Evolutionary conservation across 2,329 filamentous ascomycete genomes (phyloP).

Genomic region (Tricladium varicosporioides): DNA sequence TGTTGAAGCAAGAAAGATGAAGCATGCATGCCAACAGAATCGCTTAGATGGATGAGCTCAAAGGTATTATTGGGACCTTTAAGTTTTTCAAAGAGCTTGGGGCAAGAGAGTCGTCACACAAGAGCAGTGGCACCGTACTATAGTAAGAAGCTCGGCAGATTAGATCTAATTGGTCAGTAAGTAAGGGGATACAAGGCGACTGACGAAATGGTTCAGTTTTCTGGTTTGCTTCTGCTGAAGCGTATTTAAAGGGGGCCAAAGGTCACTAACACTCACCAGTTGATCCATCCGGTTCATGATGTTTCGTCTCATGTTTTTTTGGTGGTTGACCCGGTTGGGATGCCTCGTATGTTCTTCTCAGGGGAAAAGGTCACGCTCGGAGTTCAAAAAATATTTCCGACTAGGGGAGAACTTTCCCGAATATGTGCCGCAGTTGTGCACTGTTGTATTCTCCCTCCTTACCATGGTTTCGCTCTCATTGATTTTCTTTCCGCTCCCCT

Average conservation of each 20-base stretch:
- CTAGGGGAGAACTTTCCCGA: background rate
- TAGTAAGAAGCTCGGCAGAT: too few species aligned
- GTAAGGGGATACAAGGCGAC: background rate
- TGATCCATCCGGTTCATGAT: background rate
- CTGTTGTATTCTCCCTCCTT: too few species aligned
- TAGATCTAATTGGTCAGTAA: too few species aligned
- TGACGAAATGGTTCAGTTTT: background rate
- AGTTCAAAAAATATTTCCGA: background rate
- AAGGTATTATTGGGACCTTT: too few species aligned
- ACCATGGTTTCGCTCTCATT: too few species aligned
- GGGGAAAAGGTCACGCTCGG: background rate
- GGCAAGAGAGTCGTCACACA: too few species aligned
- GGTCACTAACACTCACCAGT: background rate
- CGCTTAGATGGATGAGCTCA: too few species aligned
- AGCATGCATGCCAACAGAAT: too few species aligned
- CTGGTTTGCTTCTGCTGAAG: background rate
- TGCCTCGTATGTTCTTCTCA: background rate
- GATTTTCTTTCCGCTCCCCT: too few species aligned
- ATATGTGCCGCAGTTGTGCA: too few species aligned
- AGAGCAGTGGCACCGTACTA: too few species aligned
- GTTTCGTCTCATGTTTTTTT: background rate
- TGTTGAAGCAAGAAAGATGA: background rate
- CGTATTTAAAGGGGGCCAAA: background rate
- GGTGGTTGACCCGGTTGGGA: background rate
- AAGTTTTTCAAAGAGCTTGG: too few species aligned